Evolutionary conservation across 2,329 filamentous ascomycete genomes (phyloP).

Genomic region (Alternaria metachromatica): DNA sequence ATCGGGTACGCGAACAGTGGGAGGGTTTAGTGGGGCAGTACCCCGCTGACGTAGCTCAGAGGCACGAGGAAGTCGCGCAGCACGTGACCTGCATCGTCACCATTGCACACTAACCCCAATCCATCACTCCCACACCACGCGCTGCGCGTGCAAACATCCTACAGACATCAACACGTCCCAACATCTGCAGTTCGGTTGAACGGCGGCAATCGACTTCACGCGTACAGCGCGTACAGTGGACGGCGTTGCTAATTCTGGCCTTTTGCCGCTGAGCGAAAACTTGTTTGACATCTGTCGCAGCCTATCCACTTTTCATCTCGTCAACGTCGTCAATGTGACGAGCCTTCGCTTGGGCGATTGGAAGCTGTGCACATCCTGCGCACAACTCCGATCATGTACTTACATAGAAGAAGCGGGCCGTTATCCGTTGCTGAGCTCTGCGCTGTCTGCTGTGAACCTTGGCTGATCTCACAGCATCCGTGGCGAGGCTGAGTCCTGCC

Average conservation of each 20-base stretch:
- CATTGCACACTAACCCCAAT: background rate
- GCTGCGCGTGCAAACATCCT: background rate
- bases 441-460: background rate
- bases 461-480: background rate
- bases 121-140: background rate
- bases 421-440: background rate
- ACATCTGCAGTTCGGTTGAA: background rate
- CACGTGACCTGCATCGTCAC: slow-evolving; percentile 27
- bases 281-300: slow-evolving; percentile 9
- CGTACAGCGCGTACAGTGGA: background rate
- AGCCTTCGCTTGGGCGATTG: background rate
- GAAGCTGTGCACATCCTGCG: background rate
- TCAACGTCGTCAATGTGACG: background rate
- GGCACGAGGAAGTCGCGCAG: slow-evolving; percentile 22
- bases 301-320: slow-evolving; percentile 16
- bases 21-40: background rate
- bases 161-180: background rate
- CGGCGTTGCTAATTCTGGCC: background rate
- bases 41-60: slow-evolving; percentile 22
- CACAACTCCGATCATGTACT: background rate
- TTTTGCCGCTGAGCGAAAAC: slow-evolving; percentile 1
- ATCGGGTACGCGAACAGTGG: background rate
- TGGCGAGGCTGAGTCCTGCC: background rate
- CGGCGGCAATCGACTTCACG: background rate
- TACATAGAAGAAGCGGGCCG: background rate